A percentile compares a stretch with the other conserved stretches of the same genome.
These are phyloP conservation scores for Yamadazyma kanchanaburiensis DNA, from an alignment of 1,139 yeast species.

Conservation along the genomic window DNA sequence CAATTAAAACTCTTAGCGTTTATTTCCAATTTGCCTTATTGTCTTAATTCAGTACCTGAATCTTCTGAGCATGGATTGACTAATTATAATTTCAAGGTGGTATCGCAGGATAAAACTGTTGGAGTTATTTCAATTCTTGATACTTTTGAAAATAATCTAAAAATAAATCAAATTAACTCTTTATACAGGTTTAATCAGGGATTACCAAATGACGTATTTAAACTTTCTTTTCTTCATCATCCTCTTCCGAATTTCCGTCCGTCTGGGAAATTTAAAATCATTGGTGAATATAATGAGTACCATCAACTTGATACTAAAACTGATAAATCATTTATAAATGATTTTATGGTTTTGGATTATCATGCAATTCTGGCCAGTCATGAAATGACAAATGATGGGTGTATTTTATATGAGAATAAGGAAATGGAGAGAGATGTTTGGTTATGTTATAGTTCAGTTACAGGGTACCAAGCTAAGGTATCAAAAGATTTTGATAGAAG, in stretches of 20 bases:
- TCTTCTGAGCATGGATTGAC: conserved; percentile 29
- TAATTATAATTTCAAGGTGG: conserved; percentile 30
- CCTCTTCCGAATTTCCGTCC: conserved; percentile 56
- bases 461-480: conserved; percentile 39
- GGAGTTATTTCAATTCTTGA: conserved; percentile 34
- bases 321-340: conserved; percentile 31
- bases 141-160: conserved; percentile 25
- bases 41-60: conserved; percentile 12
- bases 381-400: conserved; percentile 56
- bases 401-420: conserved; percentile 22
- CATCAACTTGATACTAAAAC: conserved; percentile 34
- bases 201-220: conserved; percentile 15
- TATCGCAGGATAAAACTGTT: conserved; percentile 11
- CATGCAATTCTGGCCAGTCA: conserved; percentile 51
- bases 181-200: conserved; percentile 20
- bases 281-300: conserved; percentile 49
- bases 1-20: conserved; percentile 13
- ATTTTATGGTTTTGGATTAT: conserved; percentile 35
- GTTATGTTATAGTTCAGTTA: conserved; percentile 39
- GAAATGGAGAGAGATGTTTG: conserved; percentile 24
- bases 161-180: conserved; percentile 29
- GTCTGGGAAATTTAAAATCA: conserved; percentile 41
- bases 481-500: conserved; percentile 23
- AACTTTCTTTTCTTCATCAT: conserved; percentile 45
- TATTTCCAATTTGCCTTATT: conserved; percentile 34